These are phyloP conservation scores for Polysphondylium violaceum DNA, from an alignment of 78 protist genomes.

Conservation along the genomic window DNA sequence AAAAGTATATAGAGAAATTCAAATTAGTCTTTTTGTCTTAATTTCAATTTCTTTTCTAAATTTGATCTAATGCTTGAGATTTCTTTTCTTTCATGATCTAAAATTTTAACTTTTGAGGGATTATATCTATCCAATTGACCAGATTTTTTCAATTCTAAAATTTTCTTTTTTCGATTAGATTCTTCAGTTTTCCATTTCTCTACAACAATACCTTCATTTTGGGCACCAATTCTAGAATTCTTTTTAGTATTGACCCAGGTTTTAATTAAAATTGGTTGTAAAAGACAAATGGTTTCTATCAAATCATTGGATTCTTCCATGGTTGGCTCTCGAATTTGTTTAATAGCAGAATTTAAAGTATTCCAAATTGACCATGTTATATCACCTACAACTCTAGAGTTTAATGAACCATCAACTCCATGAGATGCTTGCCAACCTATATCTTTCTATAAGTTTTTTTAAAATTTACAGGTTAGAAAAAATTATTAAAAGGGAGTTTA, in stretches of 20 bases:
- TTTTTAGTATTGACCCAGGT: conserved; percentile 50
- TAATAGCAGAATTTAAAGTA: conserved; percentile 30
- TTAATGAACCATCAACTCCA: conserved; percentile 64
- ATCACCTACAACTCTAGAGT: conserved; percentile 64
- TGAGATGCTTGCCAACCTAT: conserved; percentile 77
- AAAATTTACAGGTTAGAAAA: background rate
- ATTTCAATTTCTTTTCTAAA: conserved; percentile 56
- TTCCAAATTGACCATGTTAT: conserved; percentile 76
- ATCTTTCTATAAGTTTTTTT: conserved; percentile 42
- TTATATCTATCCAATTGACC: conserved; percentile 52
- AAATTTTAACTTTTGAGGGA: conserved; percentile 12
- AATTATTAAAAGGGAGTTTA: no score
- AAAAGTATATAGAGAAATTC: no score
- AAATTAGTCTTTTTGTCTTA: background rate
- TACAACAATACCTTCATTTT: conserved; percentile 69
- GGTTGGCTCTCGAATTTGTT: conserved; percentile 44
- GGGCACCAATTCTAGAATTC: conserved; percentile 37
- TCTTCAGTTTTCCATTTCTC: conserved; percentile 70
- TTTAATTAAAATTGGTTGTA: conserved; percentile 48
- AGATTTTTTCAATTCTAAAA: conserved; percentile 51
- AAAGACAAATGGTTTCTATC: conserved; percentile 14
- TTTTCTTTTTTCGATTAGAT: conserved; percentile 24
- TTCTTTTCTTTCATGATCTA: conserved; percentile 67
- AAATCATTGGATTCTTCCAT: conserved; percentile 26
- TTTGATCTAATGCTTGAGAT: conserved; percentile 43